Percentiles rank a stretch among this genome's conserved stretches.
These are phyloP conservation scores for Camelina hispida DNA, from an alignment of 345 rosid genomes.

Conservation along the genomic window DNA sequence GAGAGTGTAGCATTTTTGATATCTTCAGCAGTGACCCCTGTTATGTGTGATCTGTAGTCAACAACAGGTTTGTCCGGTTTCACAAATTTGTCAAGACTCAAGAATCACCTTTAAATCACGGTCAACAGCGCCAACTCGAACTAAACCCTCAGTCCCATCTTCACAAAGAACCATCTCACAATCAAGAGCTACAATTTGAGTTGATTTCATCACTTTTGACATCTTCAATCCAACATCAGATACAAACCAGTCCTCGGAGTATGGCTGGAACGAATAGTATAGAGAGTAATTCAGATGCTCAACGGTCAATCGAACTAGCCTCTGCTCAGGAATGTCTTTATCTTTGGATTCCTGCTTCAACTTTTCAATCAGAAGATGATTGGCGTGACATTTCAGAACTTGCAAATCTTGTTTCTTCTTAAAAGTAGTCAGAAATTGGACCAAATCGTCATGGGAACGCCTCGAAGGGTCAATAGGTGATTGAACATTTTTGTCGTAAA, in stretches of 20 bases:
- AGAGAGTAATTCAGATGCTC: slow-evolving; percentile 60
- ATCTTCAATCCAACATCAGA: slow-evolving; percentile 49
- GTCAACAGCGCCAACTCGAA: slow-evolving; percentile 74
- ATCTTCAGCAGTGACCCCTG: slow-evolving; percentile 69
- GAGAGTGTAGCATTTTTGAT: slow-evolving; percentile 60
- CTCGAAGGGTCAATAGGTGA: slow-evolving; percentile 62
- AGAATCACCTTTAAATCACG: slow-evolving; percentile 55
- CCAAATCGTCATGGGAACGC: slow-evolving; percentile 50
- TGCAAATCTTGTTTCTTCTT: slow-evolving; percentile 36
- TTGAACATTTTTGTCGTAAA: slow-evolving; percentile 52
- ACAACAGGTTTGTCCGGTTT: slow-evolving; percentile 66
- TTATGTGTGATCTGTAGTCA: slow-evolving; percentile 74
- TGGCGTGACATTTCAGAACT: slow-evolving; percentile 46
- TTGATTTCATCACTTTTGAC: slow-evolving; percentile 48
- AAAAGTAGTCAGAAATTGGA: slow-evolving; percentile 62
- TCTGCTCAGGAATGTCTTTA: slow-evolving; percentile 64
- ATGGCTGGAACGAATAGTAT: slow-evolving; percentile 60
- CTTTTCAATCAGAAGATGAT: slow-evolving; percentile 44
- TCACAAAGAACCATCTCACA: slow-evolving; percentile 98
- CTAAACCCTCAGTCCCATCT: slow-evolving; percentile 89
- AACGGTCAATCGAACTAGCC: slow-evolving; percentile 65
- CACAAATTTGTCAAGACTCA: slow-evolving; percentile 56
- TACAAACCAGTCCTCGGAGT: slow-evolving; percentile 70
- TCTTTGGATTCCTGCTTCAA: slow-evolving; percentile 44
- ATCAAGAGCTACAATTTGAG: slow-evolving; percentile 64